phyloP scores from a whole-genome alignment of 106 monocot genomes.

The Agapanthus africanus region DNA sequence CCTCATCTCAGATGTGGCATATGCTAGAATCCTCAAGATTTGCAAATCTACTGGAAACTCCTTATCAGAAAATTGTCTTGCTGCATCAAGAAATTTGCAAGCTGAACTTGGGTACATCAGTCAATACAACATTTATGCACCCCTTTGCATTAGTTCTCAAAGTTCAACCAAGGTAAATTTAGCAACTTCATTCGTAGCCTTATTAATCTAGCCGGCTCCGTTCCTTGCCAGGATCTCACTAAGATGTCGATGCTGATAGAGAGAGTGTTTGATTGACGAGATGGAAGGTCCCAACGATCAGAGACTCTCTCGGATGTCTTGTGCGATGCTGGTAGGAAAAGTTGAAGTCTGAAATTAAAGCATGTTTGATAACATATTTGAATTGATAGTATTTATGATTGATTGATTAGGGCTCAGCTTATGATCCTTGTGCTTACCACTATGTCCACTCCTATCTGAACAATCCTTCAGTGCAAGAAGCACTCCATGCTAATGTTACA shows the following conservation, averaged over 20 bases:
- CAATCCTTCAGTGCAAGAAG: background rate
- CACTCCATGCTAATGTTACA: background rate
- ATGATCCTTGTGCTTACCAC: background rate
- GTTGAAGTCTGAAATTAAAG: too few species aligned
- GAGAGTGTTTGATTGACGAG: slow-evolving; percentile 33
- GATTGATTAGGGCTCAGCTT: background rate
- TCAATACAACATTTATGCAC: background rate
- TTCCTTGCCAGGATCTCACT: too few species aligned
- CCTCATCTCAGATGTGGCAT: background rate
- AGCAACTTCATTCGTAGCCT: background rate
- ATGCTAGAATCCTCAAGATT: background rate
- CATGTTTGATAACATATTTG: background rate
- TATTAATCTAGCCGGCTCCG: too few species aligned
- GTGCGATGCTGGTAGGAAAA: too few species aligned
- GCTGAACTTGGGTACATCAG: background rate
- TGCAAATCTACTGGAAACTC: background rate
- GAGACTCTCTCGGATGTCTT: too few species aligned
- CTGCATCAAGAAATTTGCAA: background rate
- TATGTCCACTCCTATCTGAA: background rate
- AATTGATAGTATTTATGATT: background rate
- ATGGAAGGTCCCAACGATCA: too few species aligned
- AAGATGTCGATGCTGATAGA: slow-evolving; percentile 33
- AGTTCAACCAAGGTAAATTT: background rate
- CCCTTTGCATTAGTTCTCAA: background rate
- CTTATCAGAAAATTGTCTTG: background rate